Conservation (phyloP, 768 basidiomycete genomes). For the Gyrodon lividus region DNA sequence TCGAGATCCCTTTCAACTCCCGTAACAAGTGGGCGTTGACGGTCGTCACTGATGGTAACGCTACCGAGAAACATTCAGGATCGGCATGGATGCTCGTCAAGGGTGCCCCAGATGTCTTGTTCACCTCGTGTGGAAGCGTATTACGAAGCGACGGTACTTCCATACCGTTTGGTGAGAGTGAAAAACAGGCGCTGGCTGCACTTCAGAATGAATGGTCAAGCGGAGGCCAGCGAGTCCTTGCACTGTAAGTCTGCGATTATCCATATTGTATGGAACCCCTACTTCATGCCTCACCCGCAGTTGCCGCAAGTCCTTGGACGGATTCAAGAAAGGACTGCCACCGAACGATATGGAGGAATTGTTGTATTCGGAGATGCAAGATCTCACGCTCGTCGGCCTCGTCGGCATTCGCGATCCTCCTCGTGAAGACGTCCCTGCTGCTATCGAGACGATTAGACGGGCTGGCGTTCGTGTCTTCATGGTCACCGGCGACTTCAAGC, state of each 20-base stretch:
- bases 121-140: conserved; percentile 37
- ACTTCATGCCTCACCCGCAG: conserved; percentile 5
- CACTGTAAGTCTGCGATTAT: conserved; percentile 30
- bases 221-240: conserved; percentile 53
- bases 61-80: conserved; percentile 2
- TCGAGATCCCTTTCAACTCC: conserved; percentile 46
- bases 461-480: conserved; percentile 57
- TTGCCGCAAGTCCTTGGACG: conserved; percentile 30
- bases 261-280: not conserved
- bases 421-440: conserved; percentile 46
- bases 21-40: conserved; percentile 59
- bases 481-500: conserved; percentile 56
- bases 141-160: conserved; percentile 32
- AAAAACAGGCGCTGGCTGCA: conserved; percentile 20
- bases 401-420: conserved; percentile 59
- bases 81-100: conserved; percentile 47
- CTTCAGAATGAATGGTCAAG: conserved; percentile 44
- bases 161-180: conserved; percentile 28
- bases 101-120: conserved; percentile 57
- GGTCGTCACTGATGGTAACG: conserved; percentile 23
- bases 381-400: conserved; percentile 49
- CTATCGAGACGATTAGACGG: conserved; percentile 45
- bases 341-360: conserved; percentile 37
- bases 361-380: conserved; percentile 36
- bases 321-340: conserved; percentile 18